These are phyloP conservation scores for Zostera marina DNA, from an alignment of 116 monocot genomes.

Conservation along the genomic window DNA sequence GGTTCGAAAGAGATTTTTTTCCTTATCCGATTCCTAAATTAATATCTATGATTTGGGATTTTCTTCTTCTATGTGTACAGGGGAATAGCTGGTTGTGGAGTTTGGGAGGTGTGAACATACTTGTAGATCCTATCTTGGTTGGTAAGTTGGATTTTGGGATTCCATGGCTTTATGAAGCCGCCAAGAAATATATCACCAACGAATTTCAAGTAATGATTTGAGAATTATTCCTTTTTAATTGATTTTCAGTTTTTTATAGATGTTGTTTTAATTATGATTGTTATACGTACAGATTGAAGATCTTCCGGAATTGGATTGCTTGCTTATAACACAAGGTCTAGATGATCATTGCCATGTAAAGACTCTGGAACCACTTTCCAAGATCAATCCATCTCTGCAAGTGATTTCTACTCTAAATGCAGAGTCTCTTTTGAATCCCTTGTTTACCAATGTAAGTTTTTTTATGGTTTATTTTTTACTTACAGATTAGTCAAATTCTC, in stretches of 20 bases:
- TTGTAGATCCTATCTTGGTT: slow-evolving; percentile 86
- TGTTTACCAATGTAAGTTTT: slow-evolving; percentile 66
- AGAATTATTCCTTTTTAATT: neutral
- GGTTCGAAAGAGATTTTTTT: too few relatives aligned
- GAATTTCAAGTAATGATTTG: slow-evolving; percentile 27
- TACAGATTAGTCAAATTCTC: neutral
- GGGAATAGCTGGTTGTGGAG: slow-evolving; percentile 94
- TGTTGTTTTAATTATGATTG: neutral
- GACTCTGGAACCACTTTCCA: slow-evolving; percentile 65
- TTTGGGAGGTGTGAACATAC: slow-evolving; percentile 40
- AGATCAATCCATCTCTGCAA: slow-evolving; percentile 33
- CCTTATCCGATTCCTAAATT: too few relatives aligned
- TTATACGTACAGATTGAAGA: slow-evolving; percentile 42
- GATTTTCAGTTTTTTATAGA: neutral
- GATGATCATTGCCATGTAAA: slow-evolving; percentile 92
- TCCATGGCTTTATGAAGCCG: slow-evolving; percentile 80
- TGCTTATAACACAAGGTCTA: slow-evolving; percentile 87
- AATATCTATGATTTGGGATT: too few relatives aligned
- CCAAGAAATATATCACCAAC: slow-evolving; percentile 52
- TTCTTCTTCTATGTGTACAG: slow-evolving; percentile 20
- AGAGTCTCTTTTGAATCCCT: slow-evolving; percentile 28
- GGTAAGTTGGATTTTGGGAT: slow-evolving; percentile 91
- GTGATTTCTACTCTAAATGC: slow-evolving; percentile 85
- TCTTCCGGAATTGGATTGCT: slow-evolving; percentile 66
- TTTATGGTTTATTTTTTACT: neutral